Percentiles rank a stretch among this genome's conserved stretches.
Evolutionary conservation across 495 filamentous ascomycete species (phyloP).

Genomic region (Hypoxylon crocopeplum): DNA sequence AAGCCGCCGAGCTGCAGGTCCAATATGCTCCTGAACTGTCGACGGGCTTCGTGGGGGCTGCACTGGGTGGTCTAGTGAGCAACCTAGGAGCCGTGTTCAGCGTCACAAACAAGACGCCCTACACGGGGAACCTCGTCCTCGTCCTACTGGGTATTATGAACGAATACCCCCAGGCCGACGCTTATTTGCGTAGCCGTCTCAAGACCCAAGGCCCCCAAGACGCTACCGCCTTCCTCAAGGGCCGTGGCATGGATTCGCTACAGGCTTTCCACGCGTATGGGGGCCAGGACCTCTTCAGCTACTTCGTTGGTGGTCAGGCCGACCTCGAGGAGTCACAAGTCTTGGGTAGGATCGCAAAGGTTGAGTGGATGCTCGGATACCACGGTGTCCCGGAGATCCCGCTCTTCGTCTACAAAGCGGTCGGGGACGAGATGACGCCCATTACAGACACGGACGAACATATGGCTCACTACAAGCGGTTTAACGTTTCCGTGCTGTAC

Average conservation of each 20-base stretch:
- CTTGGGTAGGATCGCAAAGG: constrained; percentile 34
- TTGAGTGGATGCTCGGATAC: constrained; percentile 48
- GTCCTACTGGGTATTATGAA: constrained; percentile 38
- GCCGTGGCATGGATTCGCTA: constrained; percentile 30
- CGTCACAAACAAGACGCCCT: constrained; percentile 10
- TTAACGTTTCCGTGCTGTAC: constrained; percentile 43
- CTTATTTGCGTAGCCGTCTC: constrained; percentile 17
- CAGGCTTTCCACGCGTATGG: constrained; percentile 38
- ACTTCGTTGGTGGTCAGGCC: constrained; percentile 46
- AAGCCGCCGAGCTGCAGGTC: constrained; percentile 59
- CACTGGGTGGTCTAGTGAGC: constrained; percentile 54
- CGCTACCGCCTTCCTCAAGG: constrained; percentile 41
- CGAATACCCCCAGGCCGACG: constrained; percentile 31
- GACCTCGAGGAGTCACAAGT: constrained; percentile 37
- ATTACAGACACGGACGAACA: constrained; percentile 53
- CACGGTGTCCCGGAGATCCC: constrained; percentile 54
- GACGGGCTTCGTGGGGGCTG: constrained; percentile 45
- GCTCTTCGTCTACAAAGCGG: constrained; percentile 58
- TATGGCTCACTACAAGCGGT: constrained; percentile 47
- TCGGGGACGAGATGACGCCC: constrained; percentile 53
- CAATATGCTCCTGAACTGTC: constrained; percentile 62
- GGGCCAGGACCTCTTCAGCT: constrained; percentile 46
- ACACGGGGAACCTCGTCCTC: constrained; percentile 35
- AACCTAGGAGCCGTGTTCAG: background rate
- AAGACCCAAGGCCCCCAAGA: constrained; percentile 37